Evolutionary conservation across 257 asterid genomes (phyloP), one percentile per base, ranked within the genome.

Genomic region (Prunella vulgaris): DNA sequence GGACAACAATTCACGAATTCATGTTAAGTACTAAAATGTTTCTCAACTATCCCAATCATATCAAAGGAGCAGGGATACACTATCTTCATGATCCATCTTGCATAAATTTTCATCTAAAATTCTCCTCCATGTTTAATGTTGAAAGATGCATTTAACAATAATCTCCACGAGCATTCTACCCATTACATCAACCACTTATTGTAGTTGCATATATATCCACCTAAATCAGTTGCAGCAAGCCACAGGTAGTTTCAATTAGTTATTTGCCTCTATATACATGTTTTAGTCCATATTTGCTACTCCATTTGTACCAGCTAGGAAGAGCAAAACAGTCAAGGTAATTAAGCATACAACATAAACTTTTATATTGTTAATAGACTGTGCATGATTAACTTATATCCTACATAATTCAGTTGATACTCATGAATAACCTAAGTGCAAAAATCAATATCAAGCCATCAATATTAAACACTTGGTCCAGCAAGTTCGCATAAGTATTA

Each of bases 371-470:
- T 9, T 18, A 27, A 51, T 10, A 22, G 30, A 46, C 21, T n/a
- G 15, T 46, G 21, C n/a, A 46, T 10, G 17, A 62, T 51, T 12
- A 60, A 30, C 33, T 67, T 15, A n/a, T 33, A n/a, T 32, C 18
- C 33, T 9, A 24, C 13, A 25, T 46, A 66, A 6, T 18, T 17
- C 20, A 35, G 4, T 20, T 58, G 42, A 17, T 13, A 46, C 30
- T 20, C 3, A 59, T 12, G 52, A 61, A 56, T 40, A 22, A 0
- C 49, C 10, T 7, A 42, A 30, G 64, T 20, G 68, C 52, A 28
- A 59, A 65, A 66, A 30, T 30, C 42, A 59, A 58, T 35, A 20
- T 10, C 28, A 61, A 33, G 30, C 46, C 71, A 20, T 53, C 70
- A 51, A 5, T 4, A 56, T 10, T 7, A 71, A 18, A 42, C 66